Conservation (phyloP, 495 filamentous ascomycete species). For the Aspergillus saccharolyticus region DNA sequence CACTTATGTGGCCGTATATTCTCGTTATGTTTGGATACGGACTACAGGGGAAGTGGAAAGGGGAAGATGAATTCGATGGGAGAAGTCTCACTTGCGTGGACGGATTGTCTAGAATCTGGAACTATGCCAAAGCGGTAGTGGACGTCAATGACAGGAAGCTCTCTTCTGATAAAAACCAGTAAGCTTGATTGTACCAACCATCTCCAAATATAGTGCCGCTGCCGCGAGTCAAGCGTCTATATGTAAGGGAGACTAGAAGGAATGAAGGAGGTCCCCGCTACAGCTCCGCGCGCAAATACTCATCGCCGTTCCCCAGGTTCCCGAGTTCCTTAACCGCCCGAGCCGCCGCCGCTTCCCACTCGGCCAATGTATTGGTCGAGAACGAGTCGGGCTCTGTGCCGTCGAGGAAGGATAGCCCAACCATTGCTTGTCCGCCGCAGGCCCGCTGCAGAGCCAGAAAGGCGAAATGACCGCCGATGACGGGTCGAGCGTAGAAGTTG, state of each 20-base stretch:
- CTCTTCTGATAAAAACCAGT: too few relatives aligned
- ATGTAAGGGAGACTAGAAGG: not conserved
- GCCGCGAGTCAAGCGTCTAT: too few relatives aligned
- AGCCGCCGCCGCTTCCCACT: constrained; percentile 22
- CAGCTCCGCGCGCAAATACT: constrained; percentile 9
- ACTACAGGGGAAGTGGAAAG: too few relatives aligned
- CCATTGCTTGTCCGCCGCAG: constrained; percentile 64
- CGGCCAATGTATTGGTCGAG: constrained; percentile 17
- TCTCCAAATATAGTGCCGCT: too few relatives aligned
- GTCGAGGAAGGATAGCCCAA: constrained; percentile 61
- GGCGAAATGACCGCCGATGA: constrained; percentile 84
- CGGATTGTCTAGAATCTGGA: too few relatives aligned
- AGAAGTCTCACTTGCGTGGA: too few relatives aligned
- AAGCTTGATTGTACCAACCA: too few relatives aligned
- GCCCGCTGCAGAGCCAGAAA: constrained; percentile 73
- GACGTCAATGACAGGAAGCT: too few relatives aligned
- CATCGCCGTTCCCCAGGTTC: not conserved
- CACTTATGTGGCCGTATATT: too few relatives aligned
- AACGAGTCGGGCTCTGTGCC: constrained; percentile 29
- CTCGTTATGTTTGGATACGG: too few relatives aligned
- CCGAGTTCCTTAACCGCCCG: constrained; percentile 23
- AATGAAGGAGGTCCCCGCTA: not conserved
- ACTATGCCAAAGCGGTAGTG: too few relatives aligned
- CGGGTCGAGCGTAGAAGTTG: constrained; percentile 75
- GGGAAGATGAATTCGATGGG: too few relatives aligned